Base-by-base conservation (phyloP, 192 early-diverging fungal genomes). In the Backusella liffmaniae region DNA sequence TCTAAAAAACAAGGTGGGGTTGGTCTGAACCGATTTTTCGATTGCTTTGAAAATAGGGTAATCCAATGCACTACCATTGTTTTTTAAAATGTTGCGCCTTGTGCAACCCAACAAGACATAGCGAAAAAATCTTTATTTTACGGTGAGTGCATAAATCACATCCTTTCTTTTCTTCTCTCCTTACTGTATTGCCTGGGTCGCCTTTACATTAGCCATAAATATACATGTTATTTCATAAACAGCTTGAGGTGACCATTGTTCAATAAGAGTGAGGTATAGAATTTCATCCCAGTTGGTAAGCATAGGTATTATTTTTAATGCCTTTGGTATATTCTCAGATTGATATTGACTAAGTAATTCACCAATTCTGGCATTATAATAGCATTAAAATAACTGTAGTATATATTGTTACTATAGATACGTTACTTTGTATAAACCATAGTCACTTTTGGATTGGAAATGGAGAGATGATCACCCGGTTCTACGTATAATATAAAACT, bases 221-320 rank as follows among this genome's bases (percentile, higher is more conserved):
- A 49, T n/a, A 42, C 23, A 26, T 18, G 74, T 75, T 23, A 44
- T 44, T 18, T 67, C 37, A 49, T 68, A 68, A 8, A 29, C 41
- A 36, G 74, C 74, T 34, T 66, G 30, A 29, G 74, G 46, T 34
- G 37, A 35, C 74, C 74, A 75, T 51, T 18, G n/a, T 12, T 67
- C 29, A 18, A 66, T 66, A 5, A n/a, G 15, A 49, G 74, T 75
- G 2, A 75, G 34, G 29, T 32, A 68, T 9, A 75, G 46, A 16
- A 75, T 44, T 30, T 75, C 66, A 15, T 68, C 74, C 74, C 74
- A 75, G 30, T 75, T 75, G 4, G 66, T 8, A 16, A 75, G 30
- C n/a, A n/a, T 46, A 32, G 62, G 74, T 42, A 75, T 49, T 2
- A 68, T 32, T 53, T 67, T 42, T 26, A 75, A 68, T 34, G 42